Base-by-base conservation (phyloP, 2,329 filamentous ascomycete species). In the Aschersonia sp. region DNA sequence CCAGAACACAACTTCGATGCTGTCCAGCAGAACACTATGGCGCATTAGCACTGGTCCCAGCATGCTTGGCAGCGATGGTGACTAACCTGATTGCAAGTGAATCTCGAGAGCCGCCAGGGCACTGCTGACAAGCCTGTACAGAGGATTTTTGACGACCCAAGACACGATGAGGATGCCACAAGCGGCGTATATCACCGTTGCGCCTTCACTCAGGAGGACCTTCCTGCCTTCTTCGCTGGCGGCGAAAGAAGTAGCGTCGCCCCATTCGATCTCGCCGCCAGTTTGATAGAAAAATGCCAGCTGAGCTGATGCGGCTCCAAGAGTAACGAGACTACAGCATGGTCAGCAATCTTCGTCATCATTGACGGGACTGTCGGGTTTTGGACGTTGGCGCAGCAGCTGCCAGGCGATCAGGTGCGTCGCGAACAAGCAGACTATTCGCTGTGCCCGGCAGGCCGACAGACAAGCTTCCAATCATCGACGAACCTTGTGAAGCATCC, bases 261-360 rank as follows among this genome's bases (percentile, higher is more conserved):
- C 54, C 60, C 60, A 63, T 45, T 62, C 56, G 8, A 63, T 51
- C 47, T 62, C 58, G 31, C 58, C 60, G 11, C 60, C 60, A 0
- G 60, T 61, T 45, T 61, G 55, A 44, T 53, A 51, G 46, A 52
- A 63, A 44, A 63, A 63, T 30, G 60, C 59, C 9, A 62, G 51
- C 45, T 63, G 59, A 5, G 60, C 60, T 3, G 60, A 51, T 22
- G 59, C 59, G 22, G 58, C 61, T 43, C 52, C 51, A 12, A 60
- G 46, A 0, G 56, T 55, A 6, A 62, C 45, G 11, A 60, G 30
- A 30, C 61, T 63, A 12, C 35, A 37, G 12, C 3, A 4, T 37
- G 35, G 35, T 37, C 35, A 37, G 35, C 35, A 37, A 5, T 22
- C 22, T 22, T 22, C 2, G 22, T 22, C 22, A 22, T 22, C 4